Evolutionary conservation across 2,329 filamentous ascomycete species (phyloP), one percentile per base, ranked within the genome.

Genomic region (Aaosphaeria pasadenensis): DNA sequence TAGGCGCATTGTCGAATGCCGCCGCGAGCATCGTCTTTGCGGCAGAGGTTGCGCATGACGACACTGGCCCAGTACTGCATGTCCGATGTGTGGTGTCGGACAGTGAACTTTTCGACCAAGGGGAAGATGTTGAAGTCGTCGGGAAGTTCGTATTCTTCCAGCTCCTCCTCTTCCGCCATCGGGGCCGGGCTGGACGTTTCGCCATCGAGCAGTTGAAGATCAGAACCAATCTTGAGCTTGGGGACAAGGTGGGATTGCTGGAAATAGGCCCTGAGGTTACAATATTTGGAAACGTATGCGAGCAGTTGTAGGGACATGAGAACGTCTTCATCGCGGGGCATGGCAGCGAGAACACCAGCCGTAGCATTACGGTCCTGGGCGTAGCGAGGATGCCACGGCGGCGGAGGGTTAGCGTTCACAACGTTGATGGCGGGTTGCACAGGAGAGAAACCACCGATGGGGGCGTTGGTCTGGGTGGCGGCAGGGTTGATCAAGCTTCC

Each of bases 31-130:
- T 99, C 94, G 68, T 99, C 94, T 74, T 99, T 99, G 55, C 94
- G 89, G 78, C 94, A 99, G 43, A 99, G 82, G 67, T 99, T 99
- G 55, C 94, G 84, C 94, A 99, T 99, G 41, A 99, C 94, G 11
- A 99, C 94, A 53, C 92, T 94, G 13, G 94, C 94, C 94, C 94
- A 99, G 75, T 99, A 99, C 71, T 96, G 92, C 94, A 99, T 99
- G 67, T 96, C 91, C 50, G 90, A 89, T 55, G 89, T 91, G 72
- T 96, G 90, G 66, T 96, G 91, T 55, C 94, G 85, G 30, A 96
- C 89, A 4, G 94, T 99, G 69, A 97, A 99, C 71, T 96, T 97
- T 72, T 99, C 94, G 42, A 99, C 94, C 33, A 99, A 78, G 2
- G 94, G 94, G 73, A 99, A 99, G 57, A 99, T 95, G 72, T 99